These are phyloP conservation scores for Backusella parvicylindrica DNA, from an alignment of 192 early-diverging fungal species.

Conservation along the genomic window DNA sequence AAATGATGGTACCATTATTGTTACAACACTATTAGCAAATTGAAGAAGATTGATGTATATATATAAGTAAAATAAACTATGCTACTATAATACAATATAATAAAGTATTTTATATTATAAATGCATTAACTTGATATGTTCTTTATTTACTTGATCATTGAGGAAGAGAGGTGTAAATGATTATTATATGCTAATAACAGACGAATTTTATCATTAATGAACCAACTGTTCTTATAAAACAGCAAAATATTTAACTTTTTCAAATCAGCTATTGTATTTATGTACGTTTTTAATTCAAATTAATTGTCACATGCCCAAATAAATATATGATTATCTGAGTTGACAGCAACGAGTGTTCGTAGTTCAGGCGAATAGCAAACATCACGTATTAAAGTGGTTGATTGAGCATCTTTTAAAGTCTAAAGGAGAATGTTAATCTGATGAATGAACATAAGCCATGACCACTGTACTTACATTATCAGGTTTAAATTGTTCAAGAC, in stretches of 20 bases:
- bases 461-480: conserved; percentile 7
- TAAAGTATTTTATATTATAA: too few species aligned
- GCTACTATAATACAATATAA: background rate
- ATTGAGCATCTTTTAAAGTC: conserved; percentile 7
- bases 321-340: conserved; percentile 18
- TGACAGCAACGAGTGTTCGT: conserved; percentile 21
- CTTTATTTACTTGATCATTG: too few species aligned
- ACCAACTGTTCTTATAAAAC: too few species aligned
- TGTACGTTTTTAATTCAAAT: background rate
- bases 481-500: conserved; percentile 18
- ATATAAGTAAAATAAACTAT: too few species aligned
- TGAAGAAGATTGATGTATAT: too few species aligned
- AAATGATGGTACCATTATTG: background rate
- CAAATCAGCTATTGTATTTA: too few species aligned
- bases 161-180: too few species aligned
- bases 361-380: conserved; percentile 14
- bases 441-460: background rate
- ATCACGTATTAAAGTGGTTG: conserved; percentile 22
- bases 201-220: too few species aligned
- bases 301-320: conserved; percentile 9
- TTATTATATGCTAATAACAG: too few species aligned
- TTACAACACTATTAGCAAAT: background rate
- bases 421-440: background rate
- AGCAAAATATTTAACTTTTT: too few species aligned
- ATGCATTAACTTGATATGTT: too few species aligned